Conservation (phyloP, 225 moss, liverwort and hornwort genomes). For the Takakia lepidozioides region DNA sequence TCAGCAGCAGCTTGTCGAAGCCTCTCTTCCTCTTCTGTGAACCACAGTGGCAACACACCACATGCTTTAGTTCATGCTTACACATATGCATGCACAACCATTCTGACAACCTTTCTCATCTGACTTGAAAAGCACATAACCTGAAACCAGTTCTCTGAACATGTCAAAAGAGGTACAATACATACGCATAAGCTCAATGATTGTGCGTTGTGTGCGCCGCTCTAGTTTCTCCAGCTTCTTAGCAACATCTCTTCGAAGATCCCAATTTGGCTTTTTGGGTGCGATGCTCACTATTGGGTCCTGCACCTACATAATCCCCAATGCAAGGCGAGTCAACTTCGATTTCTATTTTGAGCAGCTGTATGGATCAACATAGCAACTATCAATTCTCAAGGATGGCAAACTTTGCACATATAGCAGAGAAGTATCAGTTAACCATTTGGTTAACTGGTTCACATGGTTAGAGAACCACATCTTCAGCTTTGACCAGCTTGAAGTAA, state of each 20-base stretch:
- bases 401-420: no score
- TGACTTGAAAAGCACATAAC: no score
- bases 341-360: no score
- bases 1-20: conserved; percentile 47
- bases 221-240: conserved; percentile 96
- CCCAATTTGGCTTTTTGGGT: conserved; percentile 99
- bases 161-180: conserved; percentile 5
- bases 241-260: conserved; percentile 88
- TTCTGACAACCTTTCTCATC: conserved; percentile 3
- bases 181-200: conserved; percentile 94
- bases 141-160: no score
- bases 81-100: conserved; percentile 1
- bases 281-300: conserved; percentile 96
- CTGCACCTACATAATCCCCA: conserved; percentile 35
- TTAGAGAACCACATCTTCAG: no score
- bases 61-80: background rate
- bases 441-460: no score
- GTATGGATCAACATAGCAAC: no score
- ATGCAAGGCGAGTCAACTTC: no score
- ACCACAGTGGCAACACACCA: background rate
- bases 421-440: no score
- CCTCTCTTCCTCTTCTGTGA: conserved; percentile 47
- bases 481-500: no score
- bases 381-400: no score
- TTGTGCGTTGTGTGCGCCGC: conserved; percentile 82